Evolutionary conservation across 257 asterid genomes (phyloP), one percentile per base, ranked within the genome.

Genomic region (Euphrasia confusa): DNA sequence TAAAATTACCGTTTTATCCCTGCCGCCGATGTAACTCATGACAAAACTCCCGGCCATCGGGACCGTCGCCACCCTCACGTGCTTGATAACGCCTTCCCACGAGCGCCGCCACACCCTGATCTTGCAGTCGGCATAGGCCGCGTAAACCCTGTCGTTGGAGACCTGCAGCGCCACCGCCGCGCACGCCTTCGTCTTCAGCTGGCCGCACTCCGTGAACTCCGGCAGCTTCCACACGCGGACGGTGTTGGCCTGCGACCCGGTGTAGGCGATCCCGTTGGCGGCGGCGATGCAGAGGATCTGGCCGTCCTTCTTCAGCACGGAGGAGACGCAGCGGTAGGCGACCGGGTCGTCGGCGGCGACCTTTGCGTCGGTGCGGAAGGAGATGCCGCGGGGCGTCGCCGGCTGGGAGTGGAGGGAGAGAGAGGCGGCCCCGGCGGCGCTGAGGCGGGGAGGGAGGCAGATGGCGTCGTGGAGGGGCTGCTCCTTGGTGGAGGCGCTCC

Each of bases 201-300:
- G 95, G 27, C 86, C 98, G 63, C 90, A 84, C 47, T 89, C 98
- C 0, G 93, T 73, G 72, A 89, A 84, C 77, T 92, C 98, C 1
- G 98, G 97, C 77, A 86, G 75, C 84, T 81, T 92, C 98, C 98
- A 92, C 1, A 92, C 81, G 24, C 98, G 79, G 12, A 92, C 61
- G 15, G 64, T 40, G 65, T 74, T 86, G 26, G 81, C 71, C 73
- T 88, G 90, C 1, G 95, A 75, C 0, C 96, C 98, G 13, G 98
- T 84, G 77, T 91, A 91, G 2, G 81, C 77, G 1, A 91, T 61
- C 1, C 88, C 95, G 68, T 80, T 81, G 13, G 90, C 80, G 26
- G 85, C 69, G 2, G 94, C 93, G 35, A 83, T 37, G 68, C 84
- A 83, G 61, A 91, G 74, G 54, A 91, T 77, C 77, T 88, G 95